These are phyloP conservation scores for Hyphopichia fennica DNA, from an alignment of 1,139 yeast genomes.

Conservation along the genomic window DNA sequence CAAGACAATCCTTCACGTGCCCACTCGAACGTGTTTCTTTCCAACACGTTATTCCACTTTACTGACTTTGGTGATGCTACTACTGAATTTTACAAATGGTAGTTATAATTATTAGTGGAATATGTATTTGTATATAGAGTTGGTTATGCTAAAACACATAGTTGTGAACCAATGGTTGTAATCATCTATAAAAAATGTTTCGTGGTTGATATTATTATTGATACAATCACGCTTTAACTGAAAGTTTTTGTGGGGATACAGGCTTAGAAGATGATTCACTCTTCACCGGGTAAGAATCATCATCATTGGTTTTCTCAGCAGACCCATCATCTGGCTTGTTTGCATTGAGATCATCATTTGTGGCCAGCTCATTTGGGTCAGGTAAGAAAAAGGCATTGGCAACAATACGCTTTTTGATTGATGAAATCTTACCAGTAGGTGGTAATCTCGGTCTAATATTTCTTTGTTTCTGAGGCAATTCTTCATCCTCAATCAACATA, in stretches of 20 bases:
- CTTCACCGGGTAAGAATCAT: background rate
- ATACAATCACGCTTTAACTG: background rate
- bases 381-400: conserved; percentile 50
- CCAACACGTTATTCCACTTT: no score
- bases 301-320: background rate
- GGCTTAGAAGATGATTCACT: conserved; percentile 1
- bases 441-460: conserved; percentile 85
- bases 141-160: no score
- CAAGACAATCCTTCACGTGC: no score
- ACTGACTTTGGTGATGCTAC: no score
- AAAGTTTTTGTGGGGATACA: background rate
- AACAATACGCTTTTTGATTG: conserved; percentile 62
- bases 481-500: conserved; percentile 71
- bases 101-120: no score
- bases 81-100: no score
- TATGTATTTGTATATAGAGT: no score
- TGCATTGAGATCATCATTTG: background rate
- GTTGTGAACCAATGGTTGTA: no score
- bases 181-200: no score
- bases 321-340: background rate
- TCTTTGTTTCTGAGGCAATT: conserved; percentile 75
- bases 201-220: background rate
- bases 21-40: no score
- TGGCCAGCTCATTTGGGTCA: conserved; percentile 20
- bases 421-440: conserved; percentile 85